These are phyloP conservation scores for Sporothrix euskadiensis DNA, from an alignment of 2,329 filamentous ascomycete genomes.

Conservation along the genomic window DNA sequence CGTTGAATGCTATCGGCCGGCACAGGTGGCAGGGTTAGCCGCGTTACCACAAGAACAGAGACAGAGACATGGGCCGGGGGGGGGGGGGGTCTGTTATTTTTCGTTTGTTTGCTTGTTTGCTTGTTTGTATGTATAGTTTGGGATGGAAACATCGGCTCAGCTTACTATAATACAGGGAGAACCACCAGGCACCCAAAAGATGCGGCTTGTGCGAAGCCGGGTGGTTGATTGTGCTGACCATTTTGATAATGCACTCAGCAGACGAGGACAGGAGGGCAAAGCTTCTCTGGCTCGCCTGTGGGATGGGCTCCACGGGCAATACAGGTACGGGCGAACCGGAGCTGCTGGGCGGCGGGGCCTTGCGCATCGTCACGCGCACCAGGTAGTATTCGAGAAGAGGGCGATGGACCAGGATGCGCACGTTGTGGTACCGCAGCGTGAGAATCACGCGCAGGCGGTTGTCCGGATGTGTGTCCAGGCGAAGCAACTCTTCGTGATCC, in stretches of 20 bases:
- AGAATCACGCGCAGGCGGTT: slow-evolving; percentile 40
- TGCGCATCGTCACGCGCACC: not conserved
- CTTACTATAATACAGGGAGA: not conserved
- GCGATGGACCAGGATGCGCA: slow-evolving; percentile 39
- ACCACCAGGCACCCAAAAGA: not conserved
- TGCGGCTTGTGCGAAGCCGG: not conserved
- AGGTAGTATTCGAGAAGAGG: slow-evolving; percentile 30
- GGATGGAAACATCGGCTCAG: no score
- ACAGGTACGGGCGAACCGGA: slow-evolving; percentile 30
- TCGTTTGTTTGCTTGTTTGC: no score
- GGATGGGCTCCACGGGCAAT: not conserved
- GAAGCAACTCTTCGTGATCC: not conserved
- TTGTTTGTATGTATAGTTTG: no score
- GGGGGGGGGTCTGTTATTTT: no score
- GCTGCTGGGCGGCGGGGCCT: not conserved
- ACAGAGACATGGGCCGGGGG: no score
- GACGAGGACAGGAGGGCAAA: not conserved
- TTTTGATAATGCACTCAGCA: slow-evolving; percentile 11
- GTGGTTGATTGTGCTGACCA: slow-evolving; percentile 8
- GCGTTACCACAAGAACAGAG: not conserved
- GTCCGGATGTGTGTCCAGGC: not conserved
- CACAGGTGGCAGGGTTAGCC: not conserved
- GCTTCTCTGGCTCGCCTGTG: not conserved
- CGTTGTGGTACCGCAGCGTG: slow-evolving; percentile 39
- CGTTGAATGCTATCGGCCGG: slow-evolving; percentile 3